Conservation (phyloP, 352 stramenopile species). For the Pythium diclinum region DNA sequence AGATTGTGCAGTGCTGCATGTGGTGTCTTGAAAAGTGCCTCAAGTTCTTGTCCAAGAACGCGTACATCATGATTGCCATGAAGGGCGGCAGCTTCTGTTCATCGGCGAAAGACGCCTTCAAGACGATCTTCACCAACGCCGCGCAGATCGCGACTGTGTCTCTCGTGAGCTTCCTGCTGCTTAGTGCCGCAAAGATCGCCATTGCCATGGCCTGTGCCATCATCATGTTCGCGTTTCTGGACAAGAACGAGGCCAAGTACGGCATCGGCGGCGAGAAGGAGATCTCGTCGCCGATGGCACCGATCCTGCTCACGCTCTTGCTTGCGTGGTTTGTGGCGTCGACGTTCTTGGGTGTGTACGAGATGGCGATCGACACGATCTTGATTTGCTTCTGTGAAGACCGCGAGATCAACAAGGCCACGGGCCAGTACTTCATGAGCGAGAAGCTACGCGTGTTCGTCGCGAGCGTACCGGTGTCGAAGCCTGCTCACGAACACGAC, state of each 20-base stretch:
- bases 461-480: slow-evolving; percentile 46
- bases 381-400: slow-evolving; percentile 97
- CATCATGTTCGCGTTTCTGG: slow-evolving; percentile 47
- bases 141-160: slow-evolving; percentile 87
- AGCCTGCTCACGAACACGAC: slow-evolving; percentile 10
- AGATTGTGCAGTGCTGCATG: slow-evolving; percentile 86
- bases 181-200: slow-evolving; percentile 92
- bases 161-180: slow-evolving; percentile 89
- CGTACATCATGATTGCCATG: slow-evolving; percentile 90
- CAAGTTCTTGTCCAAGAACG: slow-evolving; percentile 97
- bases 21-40: slow-evolving; percentile 95
- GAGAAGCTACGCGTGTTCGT: slow-evolving; percentile 70
- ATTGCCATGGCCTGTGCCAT: slow-evolving; percentile 52
- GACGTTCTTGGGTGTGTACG: slow-evolving; percentile 93
- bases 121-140: slow-evolving; percentile 92
- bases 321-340: slow-evolving; percentile 88
- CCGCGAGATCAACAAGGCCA: slow-evolving; percentile 61
- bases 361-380: slow-evolving; percentile 93
- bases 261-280: slow-evolving; percentile 30
- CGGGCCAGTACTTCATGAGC: slow-evolving; percentile 76
- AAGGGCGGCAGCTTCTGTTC: slow-evolving; percentile 72
- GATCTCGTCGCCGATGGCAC: slow-evolving; percentile 88
- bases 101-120: slow-evolving; percentile 89
- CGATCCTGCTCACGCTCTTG: slow-evolving; percentile 75
- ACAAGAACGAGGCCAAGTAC: slow-evolving; percentile 52